Base-by-base conservation (phyloP, 306 rosid species). In the Crotalaria pallida region DNA sequence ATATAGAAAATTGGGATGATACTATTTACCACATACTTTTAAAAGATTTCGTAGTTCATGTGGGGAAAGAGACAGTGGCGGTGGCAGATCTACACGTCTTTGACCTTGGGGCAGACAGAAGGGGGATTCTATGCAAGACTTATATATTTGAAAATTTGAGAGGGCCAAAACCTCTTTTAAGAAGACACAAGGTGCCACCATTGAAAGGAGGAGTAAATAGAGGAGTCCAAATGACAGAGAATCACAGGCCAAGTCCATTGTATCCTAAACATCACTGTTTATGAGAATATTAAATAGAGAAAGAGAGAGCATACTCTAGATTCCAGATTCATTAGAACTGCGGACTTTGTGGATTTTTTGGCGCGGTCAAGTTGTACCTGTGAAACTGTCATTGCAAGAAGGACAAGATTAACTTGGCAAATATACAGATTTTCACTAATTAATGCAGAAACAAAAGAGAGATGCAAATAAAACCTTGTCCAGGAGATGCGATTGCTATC, bases 301-400 rank as follows among this genome's bases (percentile, higher is more conserved):
- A 66, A 65, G 62, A 1, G 73, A 58, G 61, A 47, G 65, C 77
- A 52, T 89, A 95, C 99, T 81, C 97, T 83, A 57, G 99, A 95
- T 74, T 95, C 99, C 60, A 95, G 87, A 77, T 95, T 95, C 99
- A 95, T 95, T 60, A 95, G 81, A 81, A 95, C 88, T 40, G 99
- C 99, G 34, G 97, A 83, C 73, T 89, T 95, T 33, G 99, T 95
- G 60, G 96, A 65, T 79, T 84, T 73, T 71, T 91, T 95, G 67
- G 99, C 99, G 26, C 99, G 96, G 64, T 84, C 81, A 58, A 95
- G 97, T 83, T 95, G 96, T 49, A 65, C 81, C 77, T 86, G 84
- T 12, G 88, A 55, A 73, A 95, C 99, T 95, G 91, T 40, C 51
- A 69, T 68, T 34, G 77, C 51, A 60, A 73, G 65, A 75, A 16